Evolutionary conservation across 805 yeast genomes (phyloP), one percentile per base, ranked within the genome.

Genomic region (Sugiyamaella marilandica): DNA sequence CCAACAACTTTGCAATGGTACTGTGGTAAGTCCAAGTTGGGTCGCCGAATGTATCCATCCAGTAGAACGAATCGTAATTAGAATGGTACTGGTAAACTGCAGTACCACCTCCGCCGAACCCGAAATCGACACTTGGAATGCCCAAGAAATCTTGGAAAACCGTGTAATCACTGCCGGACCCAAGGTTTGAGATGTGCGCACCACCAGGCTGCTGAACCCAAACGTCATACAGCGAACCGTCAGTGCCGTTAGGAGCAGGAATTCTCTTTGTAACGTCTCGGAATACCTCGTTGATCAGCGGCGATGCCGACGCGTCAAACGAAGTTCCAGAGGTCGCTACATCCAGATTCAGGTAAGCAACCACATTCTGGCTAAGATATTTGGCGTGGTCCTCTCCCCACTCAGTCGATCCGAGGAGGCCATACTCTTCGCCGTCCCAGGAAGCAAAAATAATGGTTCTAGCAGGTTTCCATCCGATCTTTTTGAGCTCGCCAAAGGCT

Each of bases 341-440:
- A 71, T 87, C 94, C 52, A 83, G 66, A 66, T 86, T 86, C 55
- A 87, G 63, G 64, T 86, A 86, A 0, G 87, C 87, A 37, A 85
- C 75, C 0, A 79, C 83, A 41, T 76, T 74, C 37, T 70, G 73
- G 45, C 74, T 70, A 34, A 86, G 66, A 31, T 62, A 62, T 24
- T 71, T 63, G 1, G 74, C 75, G 51, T 79, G 72, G 51, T 80
- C 81, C 65, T 86, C 92, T 5, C 84, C 89, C 71, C 76, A 85
- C 61, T 87, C 94, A 0, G 94, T 83, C 0, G 90, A 81, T 0
- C 96, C 96, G 31, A 87, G 58, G 51, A 82, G 70, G 0, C 86
- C 92, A 56, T 78, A 79, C 62, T 83, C 88, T 58, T 83, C 90
- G 34, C 87, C 95, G 67, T 88, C 95, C 90, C 90, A 88, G 29